Percentiles rank a stretch among this genome's conserved stretches.
Evolutionary conservation across 1,284 basidiomycete species (phyloP).

Genomic region (Microbotryomycetes sp.): DNA sequence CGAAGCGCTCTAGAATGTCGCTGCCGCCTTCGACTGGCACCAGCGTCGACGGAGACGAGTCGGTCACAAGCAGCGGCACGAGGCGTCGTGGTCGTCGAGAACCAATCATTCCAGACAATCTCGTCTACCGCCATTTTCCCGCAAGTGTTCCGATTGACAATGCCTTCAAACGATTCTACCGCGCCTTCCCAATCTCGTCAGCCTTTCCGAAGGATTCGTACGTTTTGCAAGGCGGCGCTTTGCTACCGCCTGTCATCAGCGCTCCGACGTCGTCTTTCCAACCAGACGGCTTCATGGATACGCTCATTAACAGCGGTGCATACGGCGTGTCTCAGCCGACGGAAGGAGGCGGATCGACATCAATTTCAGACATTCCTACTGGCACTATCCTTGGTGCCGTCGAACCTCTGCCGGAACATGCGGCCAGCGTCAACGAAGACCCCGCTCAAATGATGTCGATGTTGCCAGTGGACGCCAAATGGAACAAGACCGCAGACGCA

Average conservation of each 20-base stretch:
- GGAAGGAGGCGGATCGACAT: background rate
- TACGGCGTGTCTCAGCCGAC: background rate
- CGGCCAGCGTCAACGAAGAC: conserved; percentile 14
- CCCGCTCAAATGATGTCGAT: conserved; percentile 1
- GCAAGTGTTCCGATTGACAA: conserved; percentile 46
- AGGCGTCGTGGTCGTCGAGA: conserved; percentile 17
- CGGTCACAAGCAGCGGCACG: background rate
- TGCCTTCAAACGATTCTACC: conserved; percentile 54
- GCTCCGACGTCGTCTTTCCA: background rate
- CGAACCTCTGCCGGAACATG: background rate
- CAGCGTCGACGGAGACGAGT: background rate
- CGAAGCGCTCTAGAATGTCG: conserved; percentile 14
- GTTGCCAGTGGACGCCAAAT: conserved; percentile 16
- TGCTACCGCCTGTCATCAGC: background rate
- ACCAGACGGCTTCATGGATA: background rate
- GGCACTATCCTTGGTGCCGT: background rate
- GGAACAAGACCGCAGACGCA: conserved; percentile 31
- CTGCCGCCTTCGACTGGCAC: background rate
- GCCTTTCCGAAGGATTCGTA: conserved; percentile 43
- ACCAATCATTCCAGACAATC: conserved; percentile 10
- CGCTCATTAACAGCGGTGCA: conserved; percentile 35
- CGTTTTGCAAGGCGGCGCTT: conserved; percentile 3
- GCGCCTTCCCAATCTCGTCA: conserved; percentile 56
- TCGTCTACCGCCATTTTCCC: conserved; percentile 47
- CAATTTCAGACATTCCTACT: background rate